These are phyloP conservation scores for Pleurotus tuoliensis DNA, from an alignment of 768 basidiomycete genomes.

Conservation along the genomic window DNA sequence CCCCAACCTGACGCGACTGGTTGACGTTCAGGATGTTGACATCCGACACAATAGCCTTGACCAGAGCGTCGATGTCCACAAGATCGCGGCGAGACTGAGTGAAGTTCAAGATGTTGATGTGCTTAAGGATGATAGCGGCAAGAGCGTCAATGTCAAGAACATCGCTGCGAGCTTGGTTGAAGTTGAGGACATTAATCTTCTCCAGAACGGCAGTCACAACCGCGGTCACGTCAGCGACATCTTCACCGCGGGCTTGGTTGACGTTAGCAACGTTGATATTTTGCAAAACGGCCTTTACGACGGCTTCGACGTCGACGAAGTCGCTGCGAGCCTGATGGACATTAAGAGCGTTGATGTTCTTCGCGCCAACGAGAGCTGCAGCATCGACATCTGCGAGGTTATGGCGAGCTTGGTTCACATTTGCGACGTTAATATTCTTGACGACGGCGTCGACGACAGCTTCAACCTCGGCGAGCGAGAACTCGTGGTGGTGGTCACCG, in stretches of 20 bases:
- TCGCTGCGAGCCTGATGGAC: not conserved
- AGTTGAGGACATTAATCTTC: conserved; percentile 8
- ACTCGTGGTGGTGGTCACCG: not conserved
- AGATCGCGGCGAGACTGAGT: not conserved
- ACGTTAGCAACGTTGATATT: not conserved
- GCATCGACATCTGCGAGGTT: not conserved
- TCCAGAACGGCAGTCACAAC: not conserved
- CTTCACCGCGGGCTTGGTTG: not conserved
- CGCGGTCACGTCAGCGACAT: not conserved
- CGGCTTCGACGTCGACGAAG: not conserved
- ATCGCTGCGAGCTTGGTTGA: conserved; percentile 11
- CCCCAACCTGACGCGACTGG: no score
- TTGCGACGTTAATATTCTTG: not conserved
- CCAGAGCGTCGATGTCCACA: conserved; percentile 4
- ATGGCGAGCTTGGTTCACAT: not conserved
- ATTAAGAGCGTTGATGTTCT: not conserved
- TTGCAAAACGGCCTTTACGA: not conserved
- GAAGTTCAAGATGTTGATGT: not conserved
- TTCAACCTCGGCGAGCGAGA: not conserved
- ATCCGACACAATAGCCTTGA: not conserved
- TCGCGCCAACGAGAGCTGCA: not conserved
- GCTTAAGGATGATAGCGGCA: not conserved
- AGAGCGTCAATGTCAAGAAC: conserved; percentile 6
- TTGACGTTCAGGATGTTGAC: not conserved
- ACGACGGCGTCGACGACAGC: not conserved